Base-by-base conservation (phyloP, 2,329 filamentous ascomycete species). In the Colletotrichum aenigma region DNA sequence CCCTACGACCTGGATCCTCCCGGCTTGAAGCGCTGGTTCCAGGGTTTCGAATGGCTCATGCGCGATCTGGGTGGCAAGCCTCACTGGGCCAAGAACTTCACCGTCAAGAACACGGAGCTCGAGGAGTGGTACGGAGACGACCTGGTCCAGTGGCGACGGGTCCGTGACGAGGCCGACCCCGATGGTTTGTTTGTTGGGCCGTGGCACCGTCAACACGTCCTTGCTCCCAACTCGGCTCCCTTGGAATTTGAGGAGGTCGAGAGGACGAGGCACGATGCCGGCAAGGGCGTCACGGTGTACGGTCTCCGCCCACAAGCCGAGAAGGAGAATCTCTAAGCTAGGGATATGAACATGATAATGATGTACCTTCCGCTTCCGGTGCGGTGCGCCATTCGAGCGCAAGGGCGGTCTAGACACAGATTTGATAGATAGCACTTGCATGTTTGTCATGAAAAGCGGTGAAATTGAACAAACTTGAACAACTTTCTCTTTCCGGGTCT, bases 81-180 rank as follows among this genome's bases (percentile, higher is more conserved):
- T n/a, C 96, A 98, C 85, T 98, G 96, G 95, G 96, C 96, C 8
- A 98, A 98, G 89, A 98, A 98, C 84, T 98, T 97, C 84, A 87
- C 88, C 67, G 88, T 89, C 65, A 89, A 89, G 13, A 88, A 90
- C 6, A 88, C 90, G 12, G 81, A 87, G 1, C 89, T 98, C 56
- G 89, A 91, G 72, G 82, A 84, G 3, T 91, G 95, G 84, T 97
- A 97, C 82, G 93, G 93, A 38, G 84, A 88, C 16, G 87, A 93
- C 68, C 87, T 97, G 75, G 85, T 88, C 18, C 86, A 90, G 65
- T 98, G 94, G 90, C 87, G 94, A 48, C 86, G 88, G 32, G 89
- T 97, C 7, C 90, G 96, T 66, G 89, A 93, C 74, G 88, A 92
- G 69, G 92, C 91, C 38, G 96, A 98, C 81, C 93, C 94, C 0